Evolutionary conservation across 139 green algal genomes (phyloP).

Genomic region (Eudorina sp.): DNA sequence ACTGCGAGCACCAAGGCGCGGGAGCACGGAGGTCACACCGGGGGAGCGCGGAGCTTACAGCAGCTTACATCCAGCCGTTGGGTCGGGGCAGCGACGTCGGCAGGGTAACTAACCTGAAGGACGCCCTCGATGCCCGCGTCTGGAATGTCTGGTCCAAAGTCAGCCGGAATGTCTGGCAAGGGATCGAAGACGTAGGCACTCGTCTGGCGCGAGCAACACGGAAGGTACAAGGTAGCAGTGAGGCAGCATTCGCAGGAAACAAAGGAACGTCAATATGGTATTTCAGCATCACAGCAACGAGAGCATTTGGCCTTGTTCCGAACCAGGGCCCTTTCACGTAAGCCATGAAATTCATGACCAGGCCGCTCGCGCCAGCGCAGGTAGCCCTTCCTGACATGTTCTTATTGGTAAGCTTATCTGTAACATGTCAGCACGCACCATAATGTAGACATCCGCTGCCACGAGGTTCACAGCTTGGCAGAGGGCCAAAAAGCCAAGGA

Average conservation of each 20-base stretch:
- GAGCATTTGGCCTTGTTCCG: no score
- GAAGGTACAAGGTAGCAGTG: no score
- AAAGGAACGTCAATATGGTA: no score
- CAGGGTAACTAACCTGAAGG: slow-evolving; percentile 59
- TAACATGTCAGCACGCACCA: neutral
- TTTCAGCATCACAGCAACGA: no score
- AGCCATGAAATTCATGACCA: no score
- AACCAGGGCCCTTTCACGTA: no score
- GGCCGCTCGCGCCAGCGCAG: no score
- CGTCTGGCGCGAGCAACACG: neutral
- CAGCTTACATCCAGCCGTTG: no score
- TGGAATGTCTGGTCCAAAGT: slow-evolving; percentile 79
- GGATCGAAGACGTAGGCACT: slow-evolving; percentile 25
- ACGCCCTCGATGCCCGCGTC: slow-evolving; percentile 71
- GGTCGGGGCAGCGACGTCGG: no score
- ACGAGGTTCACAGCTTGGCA: neutral
- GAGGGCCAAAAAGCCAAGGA: neutral
- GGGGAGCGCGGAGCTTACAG: no score
- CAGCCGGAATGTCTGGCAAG: slow-evolving; percentile 65
- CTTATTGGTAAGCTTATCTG: neutral
- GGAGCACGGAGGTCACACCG: no score
- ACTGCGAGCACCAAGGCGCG: slow-evolving; percentile 32
- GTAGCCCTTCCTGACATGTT: neutral
- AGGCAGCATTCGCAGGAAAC: no score
- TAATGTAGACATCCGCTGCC: slow-evolving; percentile 15